Base-by-base conservation (phyloP, 139 green algal genomes). In the Coelastrella sp. region DNA sequence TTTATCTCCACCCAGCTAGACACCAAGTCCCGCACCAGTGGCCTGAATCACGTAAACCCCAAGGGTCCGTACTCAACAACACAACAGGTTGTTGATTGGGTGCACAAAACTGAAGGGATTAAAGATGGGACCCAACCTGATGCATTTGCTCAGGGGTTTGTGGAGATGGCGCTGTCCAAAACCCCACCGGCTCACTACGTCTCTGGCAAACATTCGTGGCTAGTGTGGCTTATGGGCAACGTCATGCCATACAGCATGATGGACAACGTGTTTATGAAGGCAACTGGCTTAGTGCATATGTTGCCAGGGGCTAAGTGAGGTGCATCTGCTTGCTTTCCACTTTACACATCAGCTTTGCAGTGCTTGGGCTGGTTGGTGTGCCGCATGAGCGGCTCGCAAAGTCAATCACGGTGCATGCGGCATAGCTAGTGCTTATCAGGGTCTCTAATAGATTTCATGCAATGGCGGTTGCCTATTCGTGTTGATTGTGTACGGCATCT, bases 51-150 rank as follows among this genome's bases (percentile, higher is more conserved):
- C 19, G 11, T 87, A 4, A 23, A 87, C 23, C 81, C 81, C 64
- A 87, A 87, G 23, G 81, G 81, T 5, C 81, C 81, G 10, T 87
- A 87, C 47, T 47, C 60, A 32, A 20, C n/a, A 47, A 56, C n/a
- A 57, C 23, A 76, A 23, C 81, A 77, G 6, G 73, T 87, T 58
- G 56, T 23, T 7, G 61, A 64, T 20, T 87, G 61, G 61, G 81
- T 87, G 23, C 81, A 87, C 81, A 61, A 77, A 5, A 87, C 81
- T 61, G 81, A 87, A 14, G 64, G 81, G 4, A 87, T 87, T 64
- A 77, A 64, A 7, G 23, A 78, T 20, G 81, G 81, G 61, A 87
- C 81, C 8, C 81, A n/a, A 23, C 81, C 81, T 17, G 64, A 58
- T 6, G 47, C 32, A 10, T 87, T 87, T 77, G 61, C 61, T 16